Conservation (phyloP, 768 basidiomycete species). For the Tephrocybe sp. region DNA sequence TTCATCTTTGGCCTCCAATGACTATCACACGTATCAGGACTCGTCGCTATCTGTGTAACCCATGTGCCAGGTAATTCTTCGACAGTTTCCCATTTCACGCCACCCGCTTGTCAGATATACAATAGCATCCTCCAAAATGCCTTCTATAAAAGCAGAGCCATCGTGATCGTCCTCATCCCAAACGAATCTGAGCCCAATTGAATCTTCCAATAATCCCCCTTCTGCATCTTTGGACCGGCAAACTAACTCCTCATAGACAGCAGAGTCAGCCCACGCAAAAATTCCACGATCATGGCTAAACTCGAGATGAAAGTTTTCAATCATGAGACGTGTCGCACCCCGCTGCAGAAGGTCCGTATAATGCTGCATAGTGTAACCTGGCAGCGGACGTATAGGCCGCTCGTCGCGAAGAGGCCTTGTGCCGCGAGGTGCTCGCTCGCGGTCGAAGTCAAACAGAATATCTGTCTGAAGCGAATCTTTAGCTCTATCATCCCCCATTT, state of each 20-base stretch:
- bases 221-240: conserved; percentile 27
- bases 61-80: conserved; percentile 1
- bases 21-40: not conserved
- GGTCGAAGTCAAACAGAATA: conserved; percentile 21
- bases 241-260: conserved; percentile 32
- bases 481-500: not conserved
- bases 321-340: conserved; percentile 35
- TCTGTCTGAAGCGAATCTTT: conserved; percentile 17
- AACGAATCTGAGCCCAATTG: conserved; percentile 29
- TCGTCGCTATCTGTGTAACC: not conserved
- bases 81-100: not conserved
- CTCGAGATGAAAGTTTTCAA: conserved; percentile 31
- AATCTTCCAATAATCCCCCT: conserved; percentile 36
- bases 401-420: conserved; percentile 26
- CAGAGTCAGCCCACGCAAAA: conserved; percentile 30
- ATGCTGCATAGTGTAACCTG: conserved; percentile 16
- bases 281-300: conserved; percentile 27
- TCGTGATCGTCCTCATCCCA: conserved; percentile 34
- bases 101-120: conserved; percentile 17
- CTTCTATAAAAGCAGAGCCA: conserved; percentile 32
- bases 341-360: conserved; percentile 27
- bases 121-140: conserved; percentile 28
- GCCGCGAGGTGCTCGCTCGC: conserved; percentile 22
- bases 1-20: not conserved
- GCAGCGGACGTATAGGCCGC: not conserved